Evolutionary conservation across 805 yeast genomes (phyloP).

Genomic region (Blastobotrys peoriensis): DNA sequence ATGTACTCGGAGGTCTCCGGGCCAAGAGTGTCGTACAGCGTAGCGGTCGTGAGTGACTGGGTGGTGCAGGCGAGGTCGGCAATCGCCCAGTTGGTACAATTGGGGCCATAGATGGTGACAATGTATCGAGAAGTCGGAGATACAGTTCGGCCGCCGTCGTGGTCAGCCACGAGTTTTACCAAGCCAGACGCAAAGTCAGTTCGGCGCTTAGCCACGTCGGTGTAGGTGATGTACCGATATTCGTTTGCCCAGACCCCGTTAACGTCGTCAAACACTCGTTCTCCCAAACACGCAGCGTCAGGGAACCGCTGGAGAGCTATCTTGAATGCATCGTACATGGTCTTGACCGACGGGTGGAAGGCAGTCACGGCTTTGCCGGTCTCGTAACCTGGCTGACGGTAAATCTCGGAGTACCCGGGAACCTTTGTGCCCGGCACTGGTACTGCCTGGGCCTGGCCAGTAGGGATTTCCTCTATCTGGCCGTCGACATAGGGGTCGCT

Average conservation of each 20-base stretch:
- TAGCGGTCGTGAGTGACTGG: conserved; percentile 49
- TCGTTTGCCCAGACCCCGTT: conserved; percentile 35
- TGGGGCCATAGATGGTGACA: conserved; percentile 27
- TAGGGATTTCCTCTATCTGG: conserved; percentile 1
- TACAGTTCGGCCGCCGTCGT: conserved; percentile 23
- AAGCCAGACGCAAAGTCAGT: conserved; percentile 52
- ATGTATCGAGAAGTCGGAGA: conserved; percentile 11
- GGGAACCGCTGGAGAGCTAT: conserved; percentile 24
- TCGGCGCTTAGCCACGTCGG: conserved; percentile 38
- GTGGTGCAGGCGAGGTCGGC: conserved; percentile 63
- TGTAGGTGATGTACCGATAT: conserved; percentile 42
- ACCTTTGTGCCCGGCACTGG: conserved; percentile 36
- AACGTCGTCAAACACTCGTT: conserved; percentile 32
- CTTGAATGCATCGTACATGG: conserved; percentile 34
- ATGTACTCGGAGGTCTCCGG: conserved; percentile 59
- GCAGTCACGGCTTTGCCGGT: conserved; percentile 25
- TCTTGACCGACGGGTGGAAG: conserved; percentile 34
- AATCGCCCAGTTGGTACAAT: conserved; percentile 51
- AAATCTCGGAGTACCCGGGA: conserved; percentile 47
- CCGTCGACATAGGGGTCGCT: not conserved
- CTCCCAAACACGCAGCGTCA: conserved; percentile 35
- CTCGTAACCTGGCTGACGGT: conserved; percentile 35
- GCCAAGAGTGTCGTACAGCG: conserved; percentile 53
- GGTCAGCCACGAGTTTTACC: conserved; percentile 34
- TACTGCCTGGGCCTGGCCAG: conserved; percentile 31